Base-by-base conservation (phyloP, 2,329 filamentous ascomycete genomes). In the Cercospora sp. region DNA sequence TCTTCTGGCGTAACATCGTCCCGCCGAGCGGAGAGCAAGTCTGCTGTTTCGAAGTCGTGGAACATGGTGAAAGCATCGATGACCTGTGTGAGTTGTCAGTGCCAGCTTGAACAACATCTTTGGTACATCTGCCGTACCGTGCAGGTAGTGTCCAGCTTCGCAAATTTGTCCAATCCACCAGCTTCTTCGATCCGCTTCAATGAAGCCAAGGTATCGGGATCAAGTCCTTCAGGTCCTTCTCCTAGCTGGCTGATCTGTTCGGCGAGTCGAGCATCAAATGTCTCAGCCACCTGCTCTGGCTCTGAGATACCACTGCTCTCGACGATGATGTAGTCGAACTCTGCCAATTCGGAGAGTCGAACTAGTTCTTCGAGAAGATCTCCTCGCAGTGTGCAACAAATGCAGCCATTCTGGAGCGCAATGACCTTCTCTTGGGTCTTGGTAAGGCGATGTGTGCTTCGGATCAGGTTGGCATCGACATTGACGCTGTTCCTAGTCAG, bases 61-160 rank as follows among this genome's bases (percentile, higher is more conserved):
- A 91, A 86, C 73, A 92, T 86, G 28, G 89, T 90, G 77, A 92
- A 91, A 0, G 89, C 88, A 74, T 92, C 90, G 34, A 93, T 87
- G 16, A 92, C 87, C 66, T 67, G 8, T 12, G 45, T 0, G 6
- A 24, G 10, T 13, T 51, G 18, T 51, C n/a, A 51, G 21, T 51
- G 18, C 9, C 18, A 5, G 18, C 8, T 12, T 24, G 10, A 12
- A 16, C 3, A 1, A 21, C 3, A 21, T 32, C 16, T 5, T 21
- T 12, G 30, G 3, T 2, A 16, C 16, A 40, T 63, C 5, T 12
- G 12, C 30, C 66, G 3, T 64, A 65, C 66, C 0, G 90, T 92
- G 26, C 90, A 89, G 1, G 89, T 90, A 0, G 90, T 92, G 73
- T 92, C 90, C 0, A 92, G 84, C 1, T 82, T 84, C 2, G 89